These are phyloP conservation scores for Heliosperma pusillum DNA, from an alignment of 148 eudicot genomes.

Conservation along the genomic window DNA sequence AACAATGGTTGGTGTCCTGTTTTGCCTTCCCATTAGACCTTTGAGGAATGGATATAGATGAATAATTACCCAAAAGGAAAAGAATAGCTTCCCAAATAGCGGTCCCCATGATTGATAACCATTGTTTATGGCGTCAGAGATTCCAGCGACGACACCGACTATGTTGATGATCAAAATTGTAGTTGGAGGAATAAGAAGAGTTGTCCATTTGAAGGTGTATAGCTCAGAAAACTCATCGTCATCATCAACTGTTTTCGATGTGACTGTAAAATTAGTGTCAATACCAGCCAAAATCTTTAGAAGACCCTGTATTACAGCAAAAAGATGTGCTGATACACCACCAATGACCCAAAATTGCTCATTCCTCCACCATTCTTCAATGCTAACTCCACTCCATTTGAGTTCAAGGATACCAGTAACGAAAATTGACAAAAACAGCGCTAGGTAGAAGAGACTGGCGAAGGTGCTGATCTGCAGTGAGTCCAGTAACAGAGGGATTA, in stretches of 20 bases:
- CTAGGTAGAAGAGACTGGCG: constrained; percentile 95
- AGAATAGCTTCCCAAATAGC: constrained; percentile 90
- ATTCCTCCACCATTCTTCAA: constrained; percentile 99
- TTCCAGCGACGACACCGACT: constrained; percentile 97
- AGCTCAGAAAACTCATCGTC: constrained; percentile 78
- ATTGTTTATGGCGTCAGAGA: constrained; percentile 92
- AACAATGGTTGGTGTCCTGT: constrained; percentile 96
- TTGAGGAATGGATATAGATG: constrained; percentile 97
- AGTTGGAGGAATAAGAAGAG: constrained; percentile 95
- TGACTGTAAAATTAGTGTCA: constrained; percentile 92
- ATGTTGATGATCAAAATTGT: constrained; percentile 83
- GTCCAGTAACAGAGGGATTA: constrained; percentile 1
- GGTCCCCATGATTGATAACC: constrained; percentile 98
- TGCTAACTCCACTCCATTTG: constrained; percentile 98
- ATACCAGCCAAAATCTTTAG: constrained; percentile 87
- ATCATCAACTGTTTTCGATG: constrained; percentile 86
- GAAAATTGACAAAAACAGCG: constrained; percentile 80
- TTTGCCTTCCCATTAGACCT: constrained; percentile 95
- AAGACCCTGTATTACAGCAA: constrained; percentile 92
- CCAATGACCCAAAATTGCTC: constrained; percentile 99
- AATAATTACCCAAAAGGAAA: constrained; percentile 93
- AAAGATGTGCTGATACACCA: constrained; percentile 92
- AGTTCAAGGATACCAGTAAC: constrained; percentile 93
- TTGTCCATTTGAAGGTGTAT: constrained; percentile 93
- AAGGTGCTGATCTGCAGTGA: constrained; percentile 79